Evolutionary conservation across 345 rosid genomes (phyloP).

Genomic region (Lepidium aucheri): DNA sequence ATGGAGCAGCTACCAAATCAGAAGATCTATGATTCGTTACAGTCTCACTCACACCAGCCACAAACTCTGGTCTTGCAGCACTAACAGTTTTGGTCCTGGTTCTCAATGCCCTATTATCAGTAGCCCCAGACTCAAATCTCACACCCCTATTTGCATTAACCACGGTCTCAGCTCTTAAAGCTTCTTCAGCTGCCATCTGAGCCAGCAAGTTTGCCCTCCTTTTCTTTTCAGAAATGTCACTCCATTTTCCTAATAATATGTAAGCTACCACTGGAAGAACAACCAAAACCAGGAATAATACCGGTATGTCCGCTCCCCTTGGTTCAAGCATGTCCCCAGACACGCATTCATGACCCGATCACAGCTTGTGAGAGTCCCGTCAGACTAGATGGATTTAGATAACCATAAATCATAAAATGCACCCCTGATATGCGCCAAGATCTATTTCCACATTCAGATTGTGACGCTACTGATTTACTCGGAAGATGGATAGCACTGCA

Average conservation of each 20-base stretch:
- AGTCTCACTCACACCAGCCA: slow-evolving; percentile 11
- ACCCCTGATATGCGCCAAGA: neutral
- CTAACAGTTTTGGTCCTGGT: slow-evolving; percentile 5
- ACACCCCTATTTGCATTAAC: slow-evolving; percentile 7
- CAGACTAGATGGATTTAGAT: slow-evolving; percentile 27
- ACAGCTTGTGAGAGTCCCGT: slow-evolving; percentile 20
- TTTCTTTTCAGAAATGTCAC: slow-evolving; percentile 56
- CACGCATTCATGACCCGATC: slow-evolving; percentile 69
- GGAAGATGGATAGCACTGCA: slow-evolving; percentile 14
- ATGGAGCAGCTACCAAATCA: slow-evolving; percentile 28
- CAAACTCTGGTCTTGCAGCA: slow-evolving; percentile 6
- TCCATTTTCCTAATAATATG: slow-evolving; percentile 78
- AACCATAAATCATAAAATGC: slow-evolving; percentile 9
- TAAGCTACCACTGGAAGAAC: slow-evolving; percentile 78
- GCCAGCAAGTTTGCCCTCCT: slow-evolving; percentile 57
- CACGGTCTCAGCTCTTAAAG: slow-evolving; percentile 42
- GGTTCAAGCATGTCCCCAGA: slow-evolving; percentile 86
- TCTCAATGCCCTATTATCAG: slow-evolving; percentile 12
- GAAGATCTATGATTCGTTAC: slow-evolving; percentile 1
- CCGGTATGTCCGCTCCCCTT: slow-evolving; percentile 79
- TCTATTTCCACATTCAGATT: neutral
- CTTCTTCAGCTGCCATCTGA: slow-evolving; percentile 75
- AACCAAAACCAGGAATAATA: slow-evolving; percentile 68
- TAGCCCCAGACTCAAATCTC: slow-evolving; percentile 13
- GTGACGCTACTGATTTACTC: neutral